Conservation (phyloP, 768 basidiomycete genomes). For the Dacryopinax spathularia region DNA sequence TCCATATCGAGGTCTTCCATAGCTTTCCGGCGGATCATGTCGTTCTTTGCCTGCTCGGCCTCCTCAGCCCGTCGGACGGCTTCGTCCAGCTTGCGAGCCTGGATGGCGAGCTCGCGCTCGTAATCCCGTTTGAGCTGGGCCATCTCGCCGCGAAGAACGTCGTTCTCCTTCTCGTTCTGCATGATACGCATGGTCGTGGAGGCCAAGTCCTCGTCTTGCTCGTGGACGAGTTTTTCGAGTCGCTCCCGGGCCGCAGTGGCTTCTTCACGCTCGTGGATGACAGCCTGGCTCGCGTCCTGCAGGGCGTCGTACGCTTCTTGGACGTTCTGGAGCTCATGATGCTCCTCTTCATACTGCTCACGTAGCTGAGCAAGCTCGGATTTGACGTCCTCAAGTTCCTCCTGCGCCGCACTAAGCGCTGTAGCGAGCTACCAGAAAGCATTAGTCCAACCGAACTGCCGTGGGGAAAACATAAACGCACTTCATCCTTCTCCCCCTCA, state of each 20-base stretch:
- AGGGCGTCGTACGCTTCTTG: slow-evolving; percentile 26
- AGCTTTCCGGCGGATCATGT: slow-evolving; percentile 14
- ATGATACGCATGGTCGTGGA: slow-evolving; percentile 35
- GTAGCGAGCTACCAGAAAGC: neutral
- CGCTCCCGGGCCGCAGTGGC: slow-evolving; percentile 22
- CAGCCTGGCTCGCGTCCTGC: slow-evolving; percentile 17
- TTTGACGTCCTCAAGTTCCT: neutral
- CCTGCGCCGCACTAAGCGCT: neutral
- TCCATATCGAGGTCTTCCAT: slow-evolving; percentile 40
- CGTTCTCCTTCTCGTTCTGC: slow-evolving; percentile 38
- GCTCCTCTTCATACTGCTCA: slow-evolving; percentile 38
- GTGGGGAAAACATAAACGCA: slow-evolving; percentile 18
- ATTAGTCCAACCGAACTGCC: neutral
- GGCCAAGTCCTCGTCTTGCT: slow-evolving; percentile 19
- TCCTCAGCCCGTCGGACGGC: slow-evolving; percentile 35
- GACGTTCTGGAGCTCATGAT: slow-evolving; percentile 27
- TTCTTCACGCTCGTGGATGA: slow-evolving; percentile 41
- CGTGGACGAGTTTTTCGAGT: neutral
- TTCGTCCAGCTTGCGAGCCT: slow-evolving; percentile 33
- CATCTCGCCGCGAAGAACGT: slow-evolving; percentile 42
- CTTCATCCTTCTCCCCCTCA: slow-evolving; percentile 44
- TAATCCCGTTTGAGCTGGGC: slow-evolving; percentile 43
- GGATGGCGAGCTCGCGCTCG: slow-evolving; percentile 36
- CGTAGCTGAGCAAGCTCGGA: slow-evolving; percentile 30
- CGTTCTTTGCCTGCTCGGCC: slow-evolving; percentile 23